Evolutionary conservation across 2,329 filamentous ascomycete genomes (phyloP), one percentile per base, ranked within the genome.

Genomic region (Colletotrichum musicola): DNA sequence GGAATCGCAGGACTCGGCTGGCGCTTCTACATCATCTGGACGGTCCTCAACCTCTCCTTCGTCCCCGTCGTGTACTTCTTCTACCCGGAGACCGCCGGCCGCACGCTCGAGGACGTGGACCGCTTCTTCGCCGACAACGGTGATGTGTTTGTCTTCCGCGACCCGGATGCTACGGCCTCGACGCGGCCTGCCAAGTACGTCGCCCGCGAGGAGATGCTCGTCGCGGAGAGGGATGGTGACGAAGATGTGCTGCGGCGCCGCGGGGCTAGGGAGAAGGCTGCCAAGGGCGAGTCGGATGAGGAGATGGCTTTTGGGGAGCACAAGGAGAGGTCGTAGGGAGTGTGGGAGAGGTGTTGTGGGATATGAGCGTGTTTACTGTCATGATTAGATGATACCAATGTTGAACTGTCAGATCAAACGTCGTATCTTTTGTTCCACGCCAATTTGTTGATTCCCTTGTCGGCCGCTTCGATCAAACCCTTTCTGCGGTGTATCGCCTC

Each of bases 1-100:
- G 78, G 75, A 4, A 80, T 80, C 57, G 74, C 81, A 18, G 84
- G 82, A 20, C 78, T 88, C 0, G 81, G 81, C 1, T 88, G 83
- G 80, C 81, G 80, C 46, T 88, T 84, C 73, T 88, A 82, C 77
- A 81, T 88, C 40, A 81, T 88, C 60, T 88, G 82, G 79, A 80
- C 82, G 2, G 79, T 84, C 14, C 81, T 86, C 63, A 85, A 83
- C 73, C 79, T 81, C 53, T 71, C 78, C 4, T 85, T 84, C 59
- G 25, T 86, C 5, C 84, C 83, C 0, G 77, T 84, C 47, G 82
- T 83, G 12, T 86, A 83, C 72, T 78, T 85, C 60, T 79, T 85
- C 59, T 86, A 85, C 62, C 83, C 83, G 0, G 84, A 86, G 68
- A 86, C 84, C 6, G 63, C 71, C 9, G 71, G 61, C 51, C 71